These are phyloP conservation scores for Solanum ossicruentum DNA, from an alignment of 257 asterid species.

Conservation along the genomic window DNA sequence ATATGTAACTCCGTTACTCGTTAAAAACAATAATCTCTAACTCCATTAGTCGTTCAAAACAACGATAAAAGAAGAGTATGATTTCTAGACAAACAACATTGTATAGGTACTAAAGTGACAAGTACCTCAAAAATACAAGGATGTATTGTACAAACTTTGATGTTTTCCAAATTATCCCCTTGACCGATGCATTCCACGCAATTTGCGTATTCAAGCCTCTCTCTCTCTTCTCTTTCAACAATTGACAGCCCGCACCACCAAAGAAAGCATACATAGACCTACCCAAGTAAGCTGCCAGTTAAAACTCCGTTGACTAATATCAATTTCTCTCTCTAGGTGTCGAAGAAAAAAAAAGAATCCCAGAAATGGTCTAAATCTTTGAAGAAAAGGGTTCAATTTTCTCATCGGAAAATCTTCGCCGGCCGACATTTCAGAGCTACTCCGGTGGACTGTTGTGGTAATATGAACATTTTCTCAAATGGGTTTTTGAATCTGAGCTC, in stretches of 20 bases:
- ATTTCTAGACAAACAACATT: background rate
- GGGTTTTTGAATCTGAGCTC: constrained; percentile 12
- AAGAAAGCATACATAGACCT: background rate
- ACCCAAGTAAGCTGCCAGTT: constrained; percentile 9
- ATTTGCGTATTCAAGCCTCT: constrained; percentile 47
- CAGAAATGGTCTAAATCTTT: background rate
- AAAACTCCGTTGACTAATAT: constrained; percentile 40
- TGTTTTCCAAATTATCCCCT: background rate
- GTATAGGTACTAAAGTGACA: too few species aligned
- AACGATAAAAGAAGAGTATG: background rate
- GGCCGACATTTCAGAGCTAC: background rate
- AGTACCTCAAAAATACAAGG: background rate
- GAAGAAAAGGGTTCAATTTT: background rate
- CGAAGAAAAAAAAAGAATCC: background rate
- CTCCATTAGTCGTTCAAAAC: background rate
- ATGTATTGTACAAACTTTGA: background rate
- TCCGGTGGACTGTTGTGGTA: constrained; percentile 18
- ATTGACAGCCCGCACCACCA: background rate
- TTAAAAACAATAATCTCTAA: background rate
- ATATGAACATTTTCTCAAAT: constrained; percentile 1
- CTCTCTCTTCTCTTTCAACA: constrained; percentile 7
- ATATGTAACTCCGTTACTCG: background rate
- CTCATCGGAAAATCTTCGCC: background rate
- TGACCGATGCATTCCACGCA: constrained; percentile 15
- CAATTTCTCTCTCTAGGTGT: background rate